Percentiles rank a stretch among this genome's conserved stretches.
Conservation (phyloP, 116 monocot genomes). For the Zostera marina region DNA sequence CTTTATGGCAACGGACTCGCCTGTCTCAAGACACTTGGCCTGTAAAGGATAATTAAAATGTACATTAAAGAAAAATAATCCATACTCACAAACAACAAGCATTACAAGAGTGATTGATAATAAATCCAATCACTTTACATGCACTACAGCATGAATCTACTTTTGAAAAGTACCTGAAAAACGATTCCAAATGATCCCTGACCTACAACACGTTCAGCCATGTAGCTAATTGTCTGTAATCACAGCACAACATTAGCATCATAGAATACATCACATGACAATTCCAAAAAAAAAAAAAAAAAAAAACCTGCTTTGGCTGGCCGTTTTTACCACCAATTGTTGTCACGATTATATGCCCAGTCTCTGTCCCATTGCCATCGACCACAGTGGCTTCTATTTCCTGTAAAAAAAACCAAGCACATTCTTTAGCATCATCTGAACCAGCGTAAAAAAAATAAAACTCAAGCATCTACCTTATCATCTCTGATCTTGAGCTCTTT, state of each 20-base stretch:
- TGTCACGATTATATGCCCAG: conserved; percentile 60
- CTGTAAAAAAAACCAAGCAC: conserved; percentile 10
- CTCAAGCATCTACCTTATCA: conserved; percentile 11
- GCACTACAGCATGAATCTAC: no score
- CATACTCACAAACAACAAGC: neutral
- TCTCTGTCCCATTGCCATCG: conserved; percentile 40
- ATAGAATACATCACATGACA: neutral
- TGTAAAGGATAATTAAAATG: neutral
- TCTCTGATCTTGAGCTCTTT: conserved; percentile 22
- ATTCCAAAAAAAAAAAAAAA: neutral
- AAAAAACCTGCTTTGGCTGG: conserved; percentile 56
- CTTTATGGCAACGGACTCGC: conserved; percentile 9
- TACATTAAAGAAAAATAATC: neutral
- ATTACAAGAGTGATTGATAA: neutral
- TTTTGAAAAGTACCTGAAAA: no score
- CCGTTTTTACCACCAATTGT: conserved; percentile 53
- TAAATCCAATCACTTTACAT: neutral
- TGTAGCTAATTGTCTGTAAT: conserved; percentile 13
- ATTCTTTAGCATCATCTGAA: neutral
- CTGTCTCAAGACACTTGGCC: conserved; percentile 8
- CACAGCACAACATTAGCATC: neutral
- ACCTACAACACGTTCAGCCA: conserved; percentile 14
- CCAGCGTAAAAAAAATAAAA: neutral
- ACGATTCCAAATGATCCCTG: conserved; percentile 16
- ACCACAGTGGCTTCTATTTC: conserved; percentile 21